Evolutionary conservation across 257 asterid species (phyloP), one percentile per base, ranked within the genome.

Genomic region (Salvia rosmarinus): DNA sequence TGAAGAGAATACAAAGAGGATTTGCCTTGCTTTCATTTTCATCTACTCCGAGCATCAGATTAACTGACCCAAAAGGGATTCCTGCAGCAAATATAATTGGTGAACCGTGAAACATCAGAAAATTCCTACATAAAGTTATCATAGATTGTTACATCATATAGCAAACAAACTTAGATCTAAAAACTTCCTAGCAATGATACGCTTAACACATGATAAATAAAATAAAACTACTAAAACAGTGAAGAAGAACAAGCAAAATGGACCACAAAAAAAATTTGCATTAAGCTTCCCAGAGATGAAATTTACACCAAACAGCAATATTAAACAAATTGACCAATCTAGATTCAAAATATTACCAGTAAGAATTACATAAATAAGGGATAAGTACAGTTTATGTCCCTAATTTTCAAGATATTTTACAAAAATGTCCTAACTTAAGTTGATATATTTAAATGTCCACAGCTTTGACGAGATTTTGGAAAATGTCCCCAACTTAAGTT

Each of bases 21-120:
- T 86, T 83, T 88, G 87, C 99, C 99, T 95, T 95, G 98, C 95
- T 95, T 91, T 95, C 99, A 70, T 89, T 83, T 79, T 89, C 96
- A 83, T 95, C 99, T 21, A 95, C 96, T 71, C 99, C 99, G 63
- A 88, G 87, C 87, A 86, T 72, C 72, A 95, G 86, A 86, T 95
- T 95, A 73, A 95, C 99, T 54, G 99, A 95, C 61, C 99, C 99
- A 74, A 85, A 95, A 61, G 99, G 99, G 79, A 95, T 95, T 75
- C 99, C 99, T 95, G 96, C 78, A 82, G 77, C 82, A 80, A 16
- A 65, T 62, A 60, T 37, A 25, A 73, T 16, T 49, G 54, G 57
- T 28, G 59, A 47, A 62, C 40, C n/a, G n/a, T n/a, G n/a, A n/a
- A n/a, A n/a, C n/a, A 61, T 72, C 70, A 82, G 75, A 50, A 61